phyloP scores from a whole-genome alignment of 345 rosid species.

The Lepidium aucheri region DNA sequence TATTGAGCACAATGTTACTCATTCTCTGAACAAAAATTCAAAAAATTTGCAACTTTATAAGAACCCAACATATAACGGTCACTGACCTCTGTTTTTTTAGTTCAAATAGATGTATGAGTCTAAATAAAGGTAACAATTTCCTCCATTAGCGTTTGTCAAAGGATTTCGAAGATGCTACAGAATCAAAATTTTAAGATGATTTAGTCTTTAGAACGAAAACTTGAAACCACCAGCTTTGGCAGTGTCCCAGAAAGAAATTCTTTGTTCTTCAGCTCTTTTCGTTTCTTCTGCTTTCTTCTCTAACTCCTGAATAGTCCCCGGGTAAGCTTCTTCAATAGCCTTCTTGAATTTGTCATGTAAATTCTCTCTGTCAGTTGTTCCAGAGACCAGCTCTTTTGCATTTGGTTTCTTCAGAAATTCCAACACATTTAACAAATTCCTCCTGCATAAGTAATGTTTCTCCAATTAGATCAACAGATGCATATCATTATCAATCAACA shows the following conservation, averaged over 20 bases:
- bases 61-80: background rate
- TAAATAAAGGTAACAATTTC: background rate
- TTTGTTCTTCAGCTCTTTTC: slow-evolving; percentile 40
- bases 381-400: slow-evolving; percentile 76
- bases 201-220: slow-evolving; percentile 47
- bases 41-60: background rate
- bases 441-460: slow-evolving; percentile 40
- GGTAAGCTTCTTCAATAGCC: slow-evolving; percentile 56
- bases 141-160: background rate
- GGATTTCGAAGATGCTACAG: background rate
- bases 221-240: slow-evolving; percentile 73
- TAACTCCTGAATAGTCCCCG: slow-evolving; percentile 51
- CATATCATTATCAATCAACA: background rate
- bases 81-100: background rate
- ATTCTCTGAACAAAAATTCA: background rate
- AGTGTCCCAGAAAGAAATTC: slow-evolving; percentile 77
- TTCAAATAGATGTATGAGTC: background rate
- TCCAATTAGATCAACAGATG: background rate
- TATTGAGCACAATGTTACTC: slow-evolving; percentile 34
- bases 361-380: slow-evolving; percentile 74
- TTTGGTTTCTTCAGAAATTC: slow-evolving; percentile 85
- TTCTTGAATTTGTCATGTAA: slow-evolving; percentile 64
- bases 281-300: slow-evolving; percentile 52
- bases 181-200: background rate
- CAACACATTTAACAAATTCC: slow-evolving; percentile 73